Evolutionary conservation across 192 early-diverging fungal species (phyloP).

Genomic region (Coemansia reversa): DNA sequence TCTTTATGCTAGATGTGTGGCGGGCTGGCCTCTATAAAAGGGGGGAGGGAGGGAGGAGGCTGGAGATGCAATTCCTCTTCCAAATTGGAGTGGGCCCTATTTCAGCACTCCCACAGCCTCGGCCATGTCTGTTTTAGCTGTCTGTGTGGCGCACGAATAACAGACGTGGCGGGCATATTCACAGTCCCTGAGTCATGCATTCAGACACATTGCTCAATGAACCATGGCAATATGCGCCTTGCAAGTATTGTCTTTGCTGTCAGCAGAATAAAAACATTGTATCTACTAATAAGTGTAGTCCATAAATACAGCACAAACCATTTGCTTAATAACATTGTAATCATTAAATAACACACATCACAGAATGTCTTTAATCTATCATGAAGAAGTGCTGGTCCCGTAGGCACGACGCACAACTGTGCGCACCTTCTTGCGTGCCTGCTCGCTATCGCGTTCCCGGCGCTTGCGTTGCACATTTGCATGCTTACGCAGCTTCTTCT

Average conservation of each 20-base stretch:
- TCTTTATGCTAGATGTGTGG: neutral
- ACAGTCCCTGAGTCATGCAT: neutral
- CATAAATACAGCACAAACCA: too few species aligned
- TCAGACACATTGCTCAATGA: neutral
- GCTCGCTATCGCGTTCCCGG: constrained; percentile 69
- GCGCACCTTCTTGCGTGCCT: constrained; percentile 57
- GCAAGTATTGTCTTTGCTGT: neutral
- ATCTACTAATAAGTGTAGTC: too few species aligned
- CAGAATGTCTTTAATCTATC: neutral
- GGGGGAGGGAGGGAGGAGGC: neutral
- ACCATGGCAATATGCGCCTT: neutral
- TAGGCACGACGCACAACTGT: constrained; percentile 19
- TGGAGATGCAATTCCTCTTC: neutral
- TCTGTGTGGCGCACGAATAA: neutral
- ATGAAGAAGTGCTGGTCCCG: neutral
- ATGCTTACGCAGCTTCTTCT: constrained; percentile 69
- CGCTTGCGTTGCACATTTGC: constrained; percentile 66
- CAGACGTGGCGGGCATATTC: neutral
- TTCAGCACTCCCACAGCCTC: neutral
- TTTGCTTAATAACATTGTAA: too few species aligned
- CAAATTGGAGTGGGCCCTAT: neutral
- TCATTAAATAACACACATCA: neutral
- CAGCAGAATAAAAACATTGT: neutral
- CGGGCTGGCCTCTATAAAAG: neutral
- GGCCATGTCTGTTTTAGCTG: neutral